Evolutionary conservation across 177 flowering plant species (phyloP).

Genomic region (Vitis hybrid): DNA sequence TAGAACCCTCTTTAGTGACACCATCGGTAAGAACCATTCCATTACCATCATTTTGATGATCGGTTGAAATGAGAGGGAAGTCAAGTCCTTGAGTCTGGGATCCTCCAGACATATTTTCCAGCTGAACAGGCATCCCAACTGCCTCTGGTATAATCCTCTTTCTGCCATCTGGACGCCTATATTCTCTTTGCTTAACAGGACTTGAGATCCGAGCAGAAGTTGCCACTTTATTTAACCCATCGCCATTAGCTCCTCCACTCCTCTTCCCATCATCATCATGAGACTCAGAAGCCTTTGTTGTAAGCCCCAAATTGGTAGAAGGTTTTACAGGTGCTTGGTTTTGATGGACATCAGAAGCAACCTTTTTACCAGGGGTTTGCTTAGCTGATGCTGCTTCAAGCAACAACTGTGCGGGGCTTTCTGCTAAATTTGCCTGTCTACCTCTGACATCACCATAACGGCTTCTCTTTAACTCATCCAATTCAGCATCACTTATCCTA

Average conservation of each 20-base stretch:
- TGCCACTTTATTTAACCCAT: slow-evolving; percentile 48
- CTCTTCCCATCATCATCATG: slow-evolving; percentile 56
- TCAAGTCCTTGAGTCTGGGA: slow-evolving; percentile 42
- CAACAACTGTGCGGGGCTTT: slow-evolving; percentile 95
- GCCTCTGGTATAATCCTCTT: slow-evolving; percentile 99
- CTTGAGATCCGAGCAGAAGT: slow-evolving; percentile 56
- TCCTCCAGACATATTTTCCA: slow-evolving; percentile 46
- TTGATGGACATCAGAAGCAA: slow-evolving; percentile 36
- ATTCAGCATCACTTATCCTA: slow-evolving; percentile 71
- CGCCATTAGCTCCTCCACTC: slow-evolving; percentile 36
- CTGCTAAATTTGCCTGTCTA: slow-evolving; percentile 82
- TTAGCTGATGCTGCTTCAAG: slow-evolving; percentile 92
- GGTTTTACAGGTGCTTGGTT: slow-evolving; percentile 47
- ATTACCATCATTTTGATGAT: slow-evolving; percentile 43
- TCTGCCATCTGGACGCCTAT: slow-evolving; percentile 97
- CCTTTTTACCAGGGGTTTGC: slow-evolving; percentile 64
- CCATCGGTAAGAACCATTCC: slow-evolving; percentile 33
- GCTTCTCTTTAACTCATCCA: slow-evolving; percentile 83
- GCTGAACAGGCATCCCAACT: slow-evolving; percentile 74
- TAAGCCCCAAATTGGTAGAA: slow-evolving; percentile 35
- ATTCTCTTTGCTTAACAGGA: slow-evolving; percentile 97
- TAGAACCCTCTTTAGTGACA: slow-evolving; percentile 43
- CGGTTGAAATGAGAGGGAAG: slow-evolving; percentile 39
- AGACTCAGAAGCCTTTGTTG: slow-evolving; percentile 40
- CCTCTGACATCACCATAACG: slow-evolving; percentile 97